A percentile compares a stretch with the other conserved stretches of the same genome.
These are phyloP conservation scores for Diaporthe citrichinensis DNA, from an alignment of 2,329 filamentous ascomycete species.

Conservation along the genomic window DNA sequence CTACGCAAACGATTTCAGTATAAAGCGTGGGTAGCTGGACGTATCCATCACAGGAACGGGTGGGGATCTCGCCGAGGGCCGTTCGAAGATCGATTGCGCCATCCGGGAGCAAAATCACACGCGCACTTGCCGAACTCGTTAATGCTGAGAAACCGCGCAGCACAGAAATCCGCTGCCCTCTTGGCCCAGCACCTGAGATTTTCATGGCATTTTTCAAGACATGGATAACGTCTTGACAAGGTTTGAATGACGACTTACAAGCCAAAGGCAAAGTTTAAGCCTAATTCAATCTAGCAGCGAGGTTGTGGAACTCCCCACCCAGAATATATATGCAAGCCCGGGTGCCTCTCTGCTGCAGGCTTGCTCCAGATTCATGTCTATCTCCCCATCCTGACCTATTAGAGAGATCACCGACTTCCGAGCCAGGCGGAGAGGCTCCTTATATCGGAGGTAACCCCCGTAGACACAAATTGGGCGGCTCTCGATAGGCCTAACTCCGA, in stretches of 20 bases:
- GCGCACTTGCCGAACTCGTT: not conserved
- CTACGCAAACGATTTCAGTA: not conserved
- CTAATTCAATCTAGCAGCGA: slow-evolving; percentile 11
- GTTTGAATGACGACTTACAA: slow-evolving; percentile 9
- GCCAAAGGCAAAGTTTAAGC: not conserved
- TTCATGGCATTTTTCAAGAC: not conserved
- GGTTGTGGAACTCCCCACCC: slow-evolving; percentile 2
- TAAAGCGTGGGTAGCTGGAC: not conserved
- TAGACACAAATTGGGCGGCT: not conserved
- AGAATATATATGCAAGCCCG: not conserved
- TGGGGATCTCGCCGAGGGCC: not conserved
- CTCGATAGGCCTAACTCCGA: not conserved
- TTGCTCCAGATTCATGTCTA: not conserved
- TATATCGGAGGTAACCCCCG: not conserved
- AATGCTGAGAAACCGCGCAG: slow-evolving; percentile 9
- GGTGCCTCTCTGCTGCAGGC: not conserved
- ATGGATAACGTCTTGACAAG: slow-evolving; percentile 31
- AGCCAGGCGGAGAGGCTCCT: not conserved
- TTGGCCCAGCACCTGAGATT: not conserved
- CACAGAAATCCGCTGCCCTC: not conserved
- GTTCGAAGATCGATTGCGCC: slow-evolving; percentile 24
- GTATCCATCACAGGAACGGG: not conserved
- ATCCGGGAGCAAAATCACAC: slow-evolving; percentile 28
- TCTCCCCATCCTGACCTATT: not conserved
- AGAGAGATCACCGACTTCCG: slow-evolving; percentile 2